Percentiles rank a stretch among this genome's conserved stretches.
phyloP scores from a whole-genome alignment of 257 asterid genomes.

The Solanum habrochaites region DNA sequence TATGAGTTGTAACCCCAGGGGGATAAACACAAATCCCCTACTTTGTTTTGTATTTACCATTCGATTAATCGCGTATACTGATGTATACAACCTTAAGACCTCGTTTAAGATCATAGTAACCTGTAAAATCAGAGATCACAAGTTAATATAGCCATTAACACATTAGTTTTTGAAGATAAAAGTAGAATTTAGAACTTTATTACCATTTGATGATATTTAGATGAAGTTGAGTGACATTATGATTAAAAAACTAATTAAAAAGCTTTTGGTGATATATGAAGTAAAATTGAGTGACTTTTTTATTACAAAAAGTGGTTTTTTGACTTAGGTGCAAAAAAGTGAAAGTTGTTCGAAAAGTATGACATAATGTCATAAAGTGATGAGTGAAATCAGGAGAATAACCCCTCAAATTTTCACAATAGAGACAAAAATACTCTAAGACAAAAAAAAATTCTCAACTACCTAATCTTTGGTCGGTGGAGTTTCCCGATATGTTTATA shows the following conservation, averaged over 20 bases:
- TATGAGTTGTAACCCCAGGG: neutral
- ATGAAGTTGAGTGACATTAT: too few species aligned
- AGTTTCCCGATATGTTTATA: neutral
- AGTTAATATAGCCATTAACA: neutral
- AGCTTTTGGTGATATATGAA: too few species aligned
- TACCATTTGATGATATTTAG: too few species aligned
- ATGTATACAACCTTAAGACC: slow-evolving; percentile 14
- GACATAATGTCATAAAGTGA: too few species aligned
- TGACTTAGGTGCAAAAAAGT: too few species aligned
- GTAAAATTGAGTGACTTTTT: too few species aligned
- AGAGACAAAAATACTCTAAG: neutral
- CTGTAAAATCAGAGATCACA: neutral
- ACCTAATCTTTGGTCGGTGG: neutral
- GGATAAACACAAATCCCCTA: slow-evolving; percentile 1
- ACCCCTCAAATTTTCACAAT: too few species aligned
- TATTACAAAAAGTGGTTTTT: too few species aligned
- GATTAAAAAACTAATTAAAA: too few species aligned
- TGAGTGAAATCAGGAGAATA: neutral
- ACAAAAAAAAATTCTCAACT: neutral
- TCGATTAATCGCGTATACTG: neutral
- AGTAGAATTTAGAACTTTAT: neutral
- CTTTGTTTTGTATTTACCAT: neutral
- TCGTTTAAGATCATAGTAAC: slow-evolving; percentile 9
- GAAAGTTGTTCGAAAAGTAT: too few species aligned
- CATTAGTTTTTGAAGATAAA: neutral